Conservation (phyloP, 148 eudicot species). For the Arctostaphylos glauca region DNA sequence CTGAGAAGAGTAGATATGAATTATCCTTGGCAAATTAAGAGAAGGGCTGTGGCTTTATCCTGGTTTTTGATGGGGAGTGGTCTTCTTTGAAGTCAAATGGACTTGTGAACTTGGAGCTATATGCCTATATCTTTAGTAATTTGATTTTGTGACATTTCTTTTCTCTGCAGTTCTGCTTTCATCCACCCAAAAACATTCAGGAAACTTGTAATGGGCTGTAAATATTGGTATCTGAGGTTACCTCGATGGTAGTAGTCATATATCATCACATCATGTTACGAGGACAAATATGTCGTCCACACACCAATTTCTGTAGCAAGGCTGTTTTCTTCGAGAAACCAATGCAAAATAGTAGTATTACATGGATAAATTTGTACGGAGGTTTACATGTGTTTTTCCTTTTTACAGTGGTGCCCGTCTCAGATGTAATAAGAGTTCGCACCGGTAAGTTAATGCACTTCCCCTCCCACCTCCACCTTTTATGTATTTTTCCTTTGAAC, state of each 20-base stretch:
- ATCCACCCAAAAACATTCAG: neutral
- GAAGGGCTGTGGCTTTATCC: neutral
- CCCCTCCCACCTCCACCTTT: neutral
- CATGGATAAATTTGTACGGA: neutral
- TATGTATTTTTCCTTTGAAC: neutral
- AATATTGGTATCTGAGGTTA: neutral
- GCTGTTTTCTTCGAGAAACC: neutral
- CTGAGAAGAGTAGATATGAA: neutral
- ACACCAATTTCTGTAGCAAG: neutral
- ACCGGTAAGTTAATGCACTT: conserved; percentile 44
- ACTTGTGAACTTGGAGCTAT: neutral
- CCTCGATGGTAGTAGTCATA: neutral
- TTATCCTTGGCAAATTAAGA: neutral
- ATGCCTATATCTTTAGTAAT: neutral
- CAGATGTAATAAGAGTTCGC: conserved; percentile 81
- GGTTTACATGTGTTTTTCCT: neutral
- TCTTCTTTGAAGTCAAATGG: neutral
- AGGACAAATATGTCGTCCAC: conserved; percentile 2
- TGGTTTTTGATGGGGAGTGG: neutral
- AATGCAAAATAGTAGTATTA: neutral
- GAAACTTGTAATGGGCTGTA: neutral
- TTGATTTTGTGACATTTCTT: neutral
- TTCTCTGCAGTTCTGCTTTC: neutral
- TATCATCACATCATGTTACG: neutral
- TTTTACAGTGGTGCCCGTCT: conserved; percentile 74